Evolutionary conservation across 176 grass and related monocot genomes (phyloP).

Genomic region (Eragrostis nindensis): DNA sequence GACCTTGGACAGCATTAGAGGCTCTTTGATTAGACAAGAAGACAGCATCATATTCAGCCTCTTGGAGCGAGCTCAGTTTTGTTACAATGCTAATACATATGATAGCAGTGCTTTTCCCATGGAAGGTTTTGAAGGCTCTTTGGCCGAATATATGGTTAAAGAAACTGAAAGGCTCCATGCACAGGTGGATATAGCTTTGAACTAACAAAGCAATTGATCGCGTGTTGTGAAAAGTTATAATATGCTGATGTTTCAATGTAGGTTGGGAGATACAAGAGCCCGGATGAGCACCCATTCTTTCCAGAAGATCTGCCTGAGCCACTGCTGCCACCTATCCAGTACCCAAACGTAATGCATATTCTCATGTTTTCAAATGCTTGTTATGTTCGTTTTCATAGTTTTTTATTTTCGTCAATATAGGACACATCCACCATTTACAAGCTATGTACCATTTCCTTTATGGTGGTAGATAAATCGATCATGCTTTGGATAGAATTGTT

Average conservation of each 20-base stretch:
- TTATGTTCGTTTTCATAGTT: too few species aligned
- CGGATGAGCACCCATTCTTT: conserved; percentile 98
- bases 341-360: conserved; percentile 63
- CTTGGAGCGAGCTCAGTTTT: conserved; percentile 87
- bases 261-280: conserved; percentile 97
- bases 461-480: neutral
- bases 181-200: conserved; percentile 51
- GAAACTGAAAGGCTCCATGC: conserved; percentile 91
- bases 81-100: conserved; percentile 83
- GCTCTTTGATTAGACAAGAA: conserved; percentile 89
- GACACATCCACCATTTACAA: conserved; percentile 16
- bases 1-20: conserved; percentile 74
- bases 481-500: conserved; percentile 3
- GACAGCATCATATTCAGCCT: conserved; percentile 97
- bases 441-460: conserved; percentile 20
- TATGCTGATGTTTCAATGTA: conserved; percentile 43
- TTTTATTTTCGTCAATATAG: too few species aligned
- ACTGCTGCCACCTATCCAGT: conserved; percentile 83
- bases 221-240: neutral
- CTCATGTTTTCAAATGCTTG: too few species aligned
- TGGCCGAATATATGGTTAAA: conserved; percentile 83
- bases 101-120: conserved; percentile 61
- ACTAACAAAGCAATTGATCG: neutral
- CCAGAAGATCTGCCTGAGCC: conserved; percentile 75
- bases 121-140: conserved; percentile 77